Evolutionary conservation across 2,329 filamentous ascomycete genomes (phyloP), one percentile per base, ranked within the genome.

Genomic region (Nemania abortiva): DNA sequence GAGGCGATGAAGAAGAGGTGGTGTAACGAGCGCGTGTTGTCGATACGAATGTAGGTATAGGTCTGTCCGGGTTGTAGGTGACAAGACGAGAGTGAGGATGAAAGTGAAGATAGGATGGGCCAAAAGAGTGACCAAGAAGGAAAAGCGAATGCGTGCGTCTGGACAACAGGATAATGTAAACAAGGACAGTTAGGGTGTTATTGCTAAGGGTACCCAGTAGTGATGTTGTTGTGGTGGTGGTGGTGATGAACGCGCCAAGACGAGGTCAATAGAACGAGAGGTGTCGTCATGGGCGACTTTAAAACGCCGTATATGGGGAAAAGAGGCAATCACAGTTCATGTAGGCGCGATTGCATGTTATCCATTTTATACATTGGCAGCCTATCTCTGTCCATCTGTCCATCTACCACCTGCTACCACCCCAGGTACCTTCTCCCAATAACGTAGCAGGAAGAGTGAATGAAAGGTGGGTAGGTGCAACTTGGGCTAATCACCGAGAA

Each of bases 91-190:
- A 27, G 5, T 27, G 24, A 27, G 24, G 24, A 55, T 7, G 57
- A 39, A 61, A 34, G 54, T n/a, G 47, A 37, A 37, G 34, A 37
- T 37, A 37, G 34, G 62, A 66, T 61, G 56, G 56, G 57, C 60
- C 70, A 66, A 72, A 66, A 58, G 66, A 74, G 65, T 56, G 63
- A 71, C 54, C 63, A 73, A 76, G 72, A 66, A 73, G 66, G 56
- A 61, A 52, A 74, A 68, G 55, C 11, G 62, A 70, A 74, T 61
- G 68, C 63, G 72, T 65, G 72, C 62, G 66, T 71, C 68, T 66
- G 67, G 68, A 70, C 67, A 61, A 65, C 68, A 60, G 60, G 53
- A 55, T 50, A 61, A 64, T 7, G 62, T 31, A 62, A 63, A 62
- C 65, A 62, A 58, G 52, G 42, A 66, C 42, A 52, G 42, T n/a